A percentile compares a stretch with the other conserved stretches of the same genome.
These are phyloP conservation scores for Dothidotthia symphoricarpi DNA, from an alignment of 2,329 filamentous ascomycete genomes.

Conservation along the genomic window DNA sequence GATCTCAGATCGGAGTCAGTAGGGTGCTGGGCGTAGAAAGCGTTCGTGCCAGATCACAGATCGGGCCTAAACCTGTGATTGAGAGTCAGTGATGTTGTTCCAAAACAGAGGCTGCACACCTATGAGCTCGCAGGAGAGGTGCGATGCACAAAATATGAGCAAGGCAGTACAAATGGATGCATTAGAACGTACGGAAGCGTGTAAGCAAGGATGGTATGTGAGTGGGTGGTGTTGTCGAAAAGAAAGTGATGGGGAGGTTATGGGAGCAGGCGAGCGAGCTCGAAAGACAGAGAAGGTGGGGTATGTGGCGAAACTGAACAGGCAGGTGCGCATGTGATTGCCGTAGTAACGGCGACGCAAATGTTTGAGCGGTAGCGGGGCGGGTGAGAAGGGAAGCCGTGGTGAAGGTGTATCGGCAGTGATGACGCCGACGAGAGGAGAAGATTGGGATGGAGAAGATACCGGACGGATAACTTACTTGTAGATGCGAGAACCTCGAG, in stretches of 20 bases:
- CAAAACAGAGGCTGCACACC: conserved; percentile 6
- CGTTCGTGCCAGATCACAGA: conserved; percentile 10
- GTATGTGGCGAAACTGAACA: conserved; percentile 7
- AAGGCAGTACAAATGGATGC: conserved; percentile 3
- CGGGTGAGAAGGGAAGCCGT: conserved; percentile 3
- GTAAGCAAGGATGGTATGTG: too few species aligned
- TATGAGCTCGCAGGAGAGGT: conserved; percentile 6
- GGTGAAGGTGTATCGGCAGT: conserved; percentile 6
- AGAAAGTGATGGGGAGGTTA: conserved; percentile 3
- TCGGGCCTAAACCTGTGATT: conserved; percentile 3
- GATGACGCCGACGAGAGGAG: conserved; percentile 2
- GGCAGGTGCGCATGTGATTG: conserved; percentile 6
- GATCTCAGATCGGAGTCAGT: conserved; percentile 7
- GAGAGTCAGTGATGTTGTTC: conserved; percentile 11
- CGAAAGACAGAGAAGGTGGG: conserved; percentile 1
- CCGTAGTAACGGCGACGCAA: conserved; percentile 12
- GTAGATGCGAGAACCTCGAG: conserved; percentile 13
- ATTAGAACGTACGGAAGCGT: too few species aligned
- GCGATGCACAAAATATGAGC: conserved; percentile 1
- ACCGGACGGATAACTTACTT: conserved; percentile 11
- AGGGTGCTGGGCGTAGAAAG: conserved; percentile 3
- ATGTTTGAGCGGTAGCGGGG: conserved; percentile 3
- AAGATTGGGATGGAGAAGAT: conserved; percentile 4
- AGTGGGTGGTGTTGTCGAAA: background rate
- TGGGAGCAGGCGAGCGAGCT: conserved; percentile 1